These are phyloP conservation scores for Leptographium galeiforme DNA, from an alignment of 2,329 filamentous ascomycete species.

Conservation along the genomic window DNA sequence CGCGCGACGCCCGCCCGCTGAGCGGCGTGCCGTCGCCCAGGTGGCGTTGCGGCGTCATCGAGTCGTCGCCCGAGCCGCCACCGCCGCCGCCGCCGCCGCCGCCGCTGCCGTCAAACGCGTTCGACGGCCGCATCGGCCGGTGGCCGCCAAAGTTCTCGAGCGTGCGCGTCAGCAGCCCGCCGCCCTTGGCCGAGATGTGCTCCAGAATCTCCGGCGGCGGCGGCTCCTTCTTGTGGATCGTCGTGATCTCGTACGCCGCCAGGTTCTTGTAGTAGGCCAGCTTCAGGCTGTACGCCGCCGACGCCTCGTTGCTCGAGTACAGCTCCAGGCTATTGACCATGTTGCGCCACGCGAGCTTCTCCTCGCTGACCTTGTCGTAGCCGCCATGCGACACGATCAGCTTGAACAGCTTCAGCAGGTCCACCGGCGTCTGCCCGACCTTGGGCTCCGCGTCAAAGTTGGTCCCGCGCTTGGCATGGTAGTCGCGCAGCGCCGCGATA, in stretches of 20 bases:
- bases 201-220: slow-evolving; percentile 82
- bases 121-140: slow-evolving; percentile 27
- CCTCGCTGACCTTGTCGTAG: slow-evolving; percentile 71
- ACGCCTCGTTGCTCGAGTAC: slow-evolving; percentile 59
- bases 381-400: slow-evolving; percentile 65
- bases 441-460: slow-evolving; percentile 68
- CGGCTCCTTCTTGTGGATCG: slow-evolving; percentile 64
- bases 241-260: slow-evolving; percentile 73
- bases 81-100: slow-evolving; percentile 16
- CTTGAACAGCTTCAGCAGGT: slow-evolving; percentile 67
- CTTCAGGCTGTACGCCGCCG: slow-evolving; percentile 78
- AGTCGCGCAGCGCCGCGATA: slow-evolving; percentile 56
- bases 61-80: slow-evolving; percentile 38
- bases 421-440: slow-evolving; percentile 62
- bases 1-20: slow-evolving; percentile 46
- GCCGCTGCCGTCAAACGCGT: background rate
- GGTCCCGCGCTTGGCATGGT: slow-evolving; percentile 69
- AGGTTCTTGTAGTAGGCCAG: slow-evolving; percentile 83
- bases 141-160: slow-evolving; percentile 52
- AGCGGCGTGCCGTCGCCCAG: slow-evolving; percentile 32
- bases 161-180: slow-evolving; percentile 64
- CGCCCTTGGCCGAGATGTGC: slow-evolving; percentile 74
- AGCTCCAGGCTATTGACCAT: slow-evolving; percentile 66
- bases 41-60: slow-evolving; percentile 40
- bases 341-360: slow-evolving; percentile 76